Base-by-base conservation (phyloP, 495 filamentous ascomycete genomes). In the Trichocladium uniseriatum region DNA sequence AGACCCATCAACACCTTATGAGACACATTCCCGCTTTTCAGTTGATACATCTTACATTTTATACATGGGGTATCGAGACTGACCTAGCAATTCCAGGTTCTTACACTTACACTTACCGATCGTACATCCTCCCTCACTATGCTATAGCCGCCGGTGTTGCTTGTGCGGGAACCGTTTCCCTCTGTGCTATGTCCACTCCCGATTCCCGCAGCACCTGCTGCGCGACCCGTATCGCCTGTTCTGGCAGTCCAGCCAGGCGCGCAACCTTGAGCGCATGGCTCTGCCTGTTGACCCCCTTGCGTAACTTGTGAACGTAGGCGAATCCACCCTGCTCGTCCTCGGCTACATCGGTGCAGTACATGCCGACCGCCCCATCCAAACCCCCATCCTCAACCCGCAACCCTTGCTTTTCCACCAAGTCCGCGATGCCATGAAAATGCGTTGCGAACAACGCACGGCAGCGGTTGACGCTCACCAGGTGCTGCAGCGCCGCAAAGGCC, bases 211-310 rank as follows among this genome's bases (percentile, higher is more conserved):
- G 53, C 3, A 76, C 59, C 42, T 64, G 54, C 48, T 59, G 61
- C 5, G 83, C 84, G 43, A 82, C 62, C 18, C 66, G 67, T 35
- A 87, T 75, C 1, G 78, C 78, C 31, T 72, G 65, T 43, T 74
- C 75, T 5, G 83, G 83, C 43, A 89, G 57, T 56, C 89, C 89
- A 11, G 92, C 94, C 52, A 98, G 64, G 45, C 80, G 76, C 13
- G 94, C 94, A 9, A 97, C 92, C 59, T 94, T 96, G 38, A 98
- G 62, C 20, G 92, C 92, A 68, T 98, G 94, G 37, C 83, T 89
- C 51, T 84, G 68, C 29, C 79, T 78, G 69, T 97, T 98, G 43
- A 94, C 81, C 1, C 92, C 92, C 61, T 75, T 79, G 37, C 81
- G 75, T 54, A 97, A 62, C 53, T 76, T 82, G 65, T 97, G 88